phyloP scores from a whole-genome alignment of 1,284 basidiomycete genomes.

The Singerocomus rubriflavus region DNA sequence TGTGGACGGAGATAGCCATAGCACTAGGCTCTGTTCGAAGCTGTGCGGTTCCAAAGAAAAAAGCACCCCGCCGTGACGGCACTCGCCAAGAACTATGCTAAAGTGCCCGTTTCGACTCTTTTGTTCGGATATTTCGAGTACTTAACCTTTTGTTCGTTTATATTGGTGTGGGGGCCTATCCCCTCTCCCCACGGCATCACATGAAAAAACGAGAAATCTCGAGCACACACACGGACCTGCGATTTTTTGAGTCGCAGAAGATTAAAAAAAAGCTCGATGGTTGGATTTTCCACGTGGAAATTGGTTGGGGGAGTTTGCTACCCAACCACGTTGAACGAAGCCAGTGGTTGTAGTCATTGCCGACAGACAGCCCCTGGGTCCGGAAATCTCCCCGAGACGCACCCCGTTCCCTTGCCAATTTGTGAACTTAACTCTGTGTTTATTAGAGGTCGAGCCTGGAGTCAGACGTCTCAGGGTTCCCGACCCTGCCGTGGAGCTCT shows the following conservation, averaged over 20 bases:
- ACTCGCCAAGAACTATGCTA: slow-evolving; percentile 52
- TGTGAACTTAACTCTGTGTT: slow-evolving; percentile 26
- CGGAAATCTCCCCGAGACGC: background rate
- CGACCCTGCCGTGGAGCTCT: background rate
- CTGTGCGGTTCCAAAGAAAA: slow-evolving; percentile 41
- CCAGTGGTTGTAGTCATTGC: background rate
- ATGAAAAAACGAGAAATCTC: slow-evolving; percentile 48
- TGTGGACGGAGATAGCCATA: slow-evolving; percentile 61
- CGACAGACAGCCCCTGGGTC: slow-evolving; percentile 14
- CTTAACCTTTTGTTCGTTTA: too few relatives aligned
- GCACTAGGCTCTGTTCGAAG: slow-evolving; percentile 53
- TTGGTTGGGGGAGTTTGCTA: slow-evolving; percentile 5
- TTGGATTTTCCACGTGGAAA: slow-evolving; percentile 39
- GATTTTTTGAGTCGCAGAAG: slow-evolving; percentile 50
- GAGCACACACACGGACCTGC: slow-evolving; percentile 54
- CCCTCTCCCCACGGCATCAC: slow-evolving; percentile 63
- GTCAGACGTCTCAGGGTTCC: slow-evolving; percentile 1
- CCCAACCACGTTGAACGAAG: slow-evolving; percentile 2
- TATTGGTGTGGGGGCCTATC: slow-evolving; percentile 43
- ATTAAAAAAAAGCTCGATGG: slow-evolving; percentile 47
- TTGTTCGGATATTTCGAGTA: slow-evolving; percentile 45
- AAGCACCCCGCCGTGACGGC: slow-evolving; percentile 42
- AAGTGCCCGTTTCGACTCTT: slow-evolving; percentile 57
- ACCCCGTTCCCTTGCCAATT: slow-evolving; percentile 5
- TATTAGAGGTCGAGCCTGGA: background rate